phyloP scores from a whole-genome alignment of 2,329 filamentous ascomycete species.

The Neoscytalidium dimidiatum region DNA sequence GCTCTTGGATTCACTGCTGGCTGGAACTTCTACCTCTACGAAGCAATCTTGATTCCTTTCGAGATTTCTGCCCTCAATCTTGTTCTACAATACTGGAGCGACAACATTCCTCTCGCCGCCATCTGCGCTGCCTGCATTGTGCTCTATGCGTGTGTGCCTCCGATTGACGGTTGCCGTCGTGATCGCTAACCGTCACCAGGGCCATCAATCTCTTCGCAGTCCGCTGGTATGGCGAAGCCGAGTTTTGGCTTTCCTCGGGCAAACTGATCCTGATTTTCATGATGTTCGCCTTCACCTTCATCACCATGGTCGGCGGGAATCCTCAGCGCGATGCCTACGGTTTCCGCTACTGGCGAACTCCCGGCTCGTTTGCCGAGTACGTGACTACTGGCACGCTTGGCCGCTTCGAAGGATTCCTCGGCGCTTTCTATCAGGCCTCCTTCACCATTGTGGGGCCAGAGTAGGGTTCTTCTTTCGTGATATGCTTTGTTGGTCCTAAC shows the following conservation, averaged over 20 bases:
- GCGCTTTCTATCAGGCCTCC: slow-evolving; percentile 50
- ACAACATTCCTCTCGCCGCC: slow-evolving; percentile 45
- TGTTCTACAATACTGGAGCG: slow-evolving; percentile 48
- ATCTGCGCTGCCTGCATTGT: slow-evolving; percentile 45
- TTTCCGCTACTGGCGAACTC: slow-evolving; percentile 35
- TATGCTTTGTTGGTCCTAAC: background rate
- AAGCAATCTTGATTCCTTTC: slow-evolving; percentile 52
- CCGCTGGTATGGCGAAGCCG: slow-evolving; percentile 42
- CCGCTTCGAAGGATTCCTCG: slow-evolving; percentile 25
- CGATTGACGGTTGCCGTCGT: background rate
- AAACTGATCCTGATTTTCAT: slow-evolving; percentile 40
- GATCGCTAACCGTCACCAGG: background rate
- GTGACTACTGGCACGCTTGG: slow-evolving; percentile 23
- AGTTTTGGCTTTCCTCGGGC: slow-evolving; percentile 72
- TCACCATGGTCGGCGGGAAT: slow-evolving; percentile 40
- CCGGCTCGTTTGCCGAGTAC: slow-evolving; percentile 30
- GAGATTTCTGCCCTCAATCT: slow-evolving; percentile 52
- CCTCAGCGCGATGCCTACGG: slow-evolving; percentile 38
- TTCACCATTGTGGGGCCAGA: slow-evolving; percentile 27
- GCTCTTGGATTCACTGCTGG: slow-evolving; percentile 59
- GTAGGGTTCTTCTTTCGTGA: background rate
- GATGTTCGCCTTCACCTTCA: slow-evolving; percentile 36
- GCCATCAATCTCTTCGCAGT: slow-evolving; percentile 19
- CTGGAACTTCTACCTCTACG: slow-evolving; percentile 56
- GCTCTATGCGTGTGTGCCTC: slow-evolving; percentile 40